Conservation (phyloP, 2,329 filamentous ascomycete species). For the Hortaea sp. region DNA sequence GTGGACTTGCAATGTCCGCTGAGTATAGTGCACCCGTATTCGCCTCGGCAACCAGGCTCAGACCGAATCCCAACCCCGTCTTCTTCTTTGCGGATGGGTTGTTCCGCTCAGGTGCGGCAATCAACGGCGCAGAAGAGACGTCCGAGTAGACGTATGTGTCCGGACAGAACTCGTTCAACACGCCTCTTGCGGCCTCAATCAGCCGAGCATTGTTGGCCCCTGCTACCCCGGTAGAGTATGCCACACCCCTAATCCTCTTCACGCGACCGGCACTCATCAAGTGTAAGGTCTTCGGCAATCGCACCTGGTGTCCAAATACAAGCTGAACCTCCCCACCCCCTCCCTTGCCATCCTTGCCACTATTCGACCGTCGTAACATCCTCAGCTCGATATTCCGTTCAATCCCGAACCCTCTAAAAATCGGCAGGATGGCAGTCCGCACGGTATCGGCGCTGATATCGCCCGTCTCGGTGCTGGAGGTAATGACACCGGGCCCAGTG, state of each 20-base stretch:
- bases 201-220: conserved; percentile 90
- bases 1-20: conserved; percentile 66
- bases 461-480: conserved; percentile 68
- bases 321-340: conserved; percentile 91
- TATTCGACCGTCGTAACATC: conserved; percentile 69
- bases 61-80: conserved; percentile 81
- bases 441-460: conserved; percentile 91
- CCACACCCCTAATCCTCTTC: conserved; percentile 82
- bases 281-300: conserved; percentile 88
- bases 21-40: conserved; percentile 78
- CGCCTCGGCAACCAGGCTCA: conserved; percentile 88
- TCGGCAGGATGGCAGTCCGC: conserved; percentile 79
- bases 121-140: conserved; percentile 48
- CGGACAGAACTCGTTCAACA: conserved; percentile 74
- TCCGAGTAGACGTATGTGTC: conserved; percentile 84
- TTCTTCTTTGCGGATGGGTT: conserved; percentile 42
- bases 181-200: conserved; percentile 80
- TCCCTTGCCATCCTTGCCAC: conserved; percentile 62
- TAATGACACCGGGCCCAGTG: conserved; percentile 85
- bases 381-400: conserved; percentile 75
- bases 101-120: conserved; percentile 61
- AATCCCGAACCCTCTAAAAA: conserved; percentile 87
- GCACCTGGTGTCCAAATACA: conserved; percentile 84
- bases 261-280: conserved; percentile 73
- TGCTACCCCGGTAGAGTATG: conserved; percentile 84